These are phyloP conservation scores for Tylopilus rubrobrunneus DNA, from an alignment of 768 basidiomycete species.

Conservation along the genomic window DNA sequence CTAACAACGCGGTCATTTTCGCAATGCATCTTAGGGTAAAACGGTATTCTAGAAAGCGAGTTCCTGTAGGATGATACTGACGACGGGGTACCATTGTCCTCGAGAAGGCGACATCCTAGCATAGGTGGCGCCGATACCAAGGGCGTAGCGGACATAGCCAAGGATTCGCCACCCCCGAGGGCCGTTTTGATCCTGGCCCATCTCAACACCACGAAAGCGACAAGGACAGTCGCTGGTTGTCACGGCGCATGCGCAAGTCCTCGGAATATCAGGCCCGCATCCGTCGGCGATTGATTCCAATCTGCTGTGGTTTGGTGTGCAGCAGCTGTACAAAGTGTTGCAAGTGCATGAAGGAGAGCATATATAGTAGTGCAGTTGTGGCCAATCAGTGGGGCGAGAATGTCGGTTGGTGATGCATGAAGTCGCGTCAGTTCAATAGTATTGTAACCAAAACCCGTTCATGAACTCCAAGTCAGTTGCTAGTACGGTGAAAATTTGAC, in stretches of 20 bases:
- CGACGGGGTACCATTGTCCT: conserved; percentile 20
- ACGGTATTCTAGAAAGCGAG: conserved; percentile 36
- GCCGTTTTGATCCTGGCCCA: conserved; percentile 14
- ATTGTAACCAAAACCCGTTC: too few species aligned
- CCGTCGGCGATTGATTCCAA: conserved; percentile 30
- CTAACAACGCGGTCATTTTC: conserved; percentile 30
- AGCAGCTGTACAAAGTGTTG: too few species aligned
- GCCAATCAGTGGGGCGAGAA: too few species aligned
- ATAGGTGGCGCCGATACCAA: neutral
- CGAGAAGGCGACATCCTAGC: conserved; percentile 20
- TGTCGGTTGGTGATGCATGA: too few species aligned
- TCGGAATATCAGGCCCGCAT: conserved; percentile 40
- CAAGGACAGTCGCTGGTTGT: conserved; percentile 4
- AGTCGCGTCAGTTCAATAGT: too few species aligned
- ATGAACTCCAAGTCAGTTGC: too few species aligned
- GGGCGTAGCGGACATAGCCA: neutral
- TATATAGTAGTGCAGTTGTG: too few species aligned
- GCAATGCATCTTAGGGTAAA: conserved; percentile 38
- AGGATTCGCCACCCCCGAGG: conserved; percentile 30
- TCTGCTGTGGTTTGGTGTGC: conserved; percentile 14
- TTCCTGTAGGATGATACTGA: conserved; percentile 27
- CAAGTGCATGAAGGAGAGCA: too few species aligned
- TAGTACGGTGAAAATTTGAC: too few species aligned
- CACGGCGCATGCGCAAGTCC: conserved; percentile 19
- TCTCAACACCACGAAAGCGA: neutral